phyloP scores from a whole-genome alignment of 768 basidiomycete species.

The Sutorius australiensis region DNA sequence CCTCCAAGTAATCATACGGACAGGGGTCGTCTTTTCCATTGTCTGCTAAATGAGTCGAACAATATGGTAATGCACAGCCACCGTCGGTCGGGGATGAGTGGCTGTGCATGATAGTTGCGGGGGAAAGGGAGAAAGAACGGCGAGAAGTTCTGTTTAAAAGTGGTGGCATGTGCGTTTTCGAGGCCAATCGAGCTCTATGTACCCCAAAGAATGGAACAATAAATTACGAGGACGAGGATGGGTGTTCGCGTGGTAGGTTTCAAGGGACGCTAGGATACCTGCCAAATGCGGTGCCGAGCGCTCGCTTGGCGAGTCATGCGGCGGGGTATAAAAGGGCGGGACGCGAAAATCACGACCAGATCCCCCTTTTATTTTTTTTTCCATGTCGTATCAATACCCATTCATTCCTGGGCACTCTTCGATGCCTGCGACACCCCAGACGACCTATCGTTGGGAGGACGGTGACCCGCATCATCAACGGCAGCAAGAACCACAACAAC shows the following conservation, averaged over 20 bases:
- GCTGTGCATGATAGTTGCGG: not conserved
- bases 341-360: constrained; percentile 13
- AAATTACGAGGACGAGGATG: not conserved
- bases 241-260: not conserved
- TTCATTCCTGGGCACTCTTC: constrained; percentile 46
- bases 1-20: not conserved
- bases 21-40: constrained; percentile 7
- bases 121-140: not conserved
- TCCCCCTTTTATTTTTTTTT: constrained; percentile 29
- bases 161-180: not conserved
- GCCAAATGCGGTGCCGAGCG: constrained; percentile 18
- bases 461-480: constrained; percentile 29
- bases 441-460: constrained; percentile 41
- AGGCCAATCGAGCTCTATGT: not conserved
- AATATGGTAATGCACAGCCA: constrained; percentile 1
- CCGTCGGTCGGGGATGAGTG: not conserved
- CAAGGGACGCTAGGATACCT: constrained; percentile 5
- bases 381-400: constrained; percentile 50
- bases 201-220: not conserved
- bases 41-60: not conserved
- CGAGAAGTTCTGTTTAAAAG: not conserved
- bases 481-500: constrained; percentile 25
- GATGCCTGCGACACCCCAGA: constrained; percentile 46
- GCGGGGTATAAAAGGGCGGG: constrained; percentile 32
- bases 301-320: constrained; percentile 25